Conservation (phyloP, 2,329 filamentous ascomycete genomes). For the Venturia carpophila region DNA sequence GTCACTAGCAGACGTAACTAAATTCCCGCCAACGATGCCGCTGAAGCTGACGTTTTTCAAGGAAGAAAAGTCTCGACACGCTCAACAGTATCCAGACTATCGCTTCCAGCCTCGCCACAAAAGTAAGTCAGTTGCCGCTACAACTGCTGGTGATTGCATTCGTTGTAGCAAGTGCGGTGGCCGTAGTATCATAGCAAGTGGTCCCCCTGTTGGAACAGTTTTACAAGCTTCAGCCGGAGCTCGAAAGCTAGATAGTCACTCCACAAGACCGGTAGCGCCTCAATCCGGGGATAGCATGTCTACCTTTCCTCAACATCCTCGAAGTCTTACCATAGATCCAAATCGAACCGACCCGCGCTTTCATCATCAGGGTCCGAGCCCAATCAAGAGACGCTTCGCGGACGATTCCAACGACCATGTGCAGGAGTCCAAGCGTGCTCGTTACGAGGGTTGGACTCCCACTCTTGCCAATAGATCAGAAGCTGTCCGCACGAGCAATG, state of each 20-base stretch:
- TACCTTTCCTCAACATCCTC: conserved; percentile 13
- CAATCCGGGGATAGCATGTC: conserved; percentile 13
- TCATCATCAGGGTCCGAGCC: not conserved
- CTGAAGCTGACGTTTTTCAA: conserved; percentile 27
- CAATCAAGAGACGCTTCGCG: not conserved
- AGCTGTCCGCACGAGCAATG: not conserved
- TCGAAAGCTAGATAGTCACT: conserved; percentile 17
- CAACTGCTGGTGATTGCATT: conserved; percentile 33
- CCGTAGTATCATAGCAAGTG: conserved; percentile 54
- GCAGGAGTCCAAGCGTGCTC: not conserved
- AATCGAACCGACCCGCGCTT: not conserved
- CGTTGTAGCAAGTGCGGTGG: conserved; percentile 67
- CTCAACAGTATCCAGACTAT: conserved; percentile 86
- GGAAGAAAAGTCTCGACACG: conserved; percentile 85
- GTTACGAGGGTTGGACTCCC: conserved; percentile 3
- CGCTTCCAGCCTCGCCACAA: conserved; percentile 73
- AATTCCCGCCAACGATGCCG: not conserved
- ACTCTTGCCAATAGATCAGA: conserved; percentile 4
- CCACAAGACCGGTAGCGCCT: not conserved
- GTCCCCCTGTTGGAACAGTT: conserved; percentile 43
- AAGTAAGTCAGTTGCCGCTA: conserved; percentile 34
- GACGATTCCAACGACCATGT: not conserved
- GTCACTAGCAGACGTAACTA: conserved; percentile 65
- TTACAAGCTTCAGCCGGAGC: conserved; percentile 1
- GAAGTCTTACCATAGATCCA: conserved; percentile 3